Percentiles rank a stretch among this genome's conserved stretches.
These are phyloP conservation scores for Entomortierella beljakovae DNA, from an alignment of 192 early-diverging fungal species.

Conservation along the genomic window DNA sequence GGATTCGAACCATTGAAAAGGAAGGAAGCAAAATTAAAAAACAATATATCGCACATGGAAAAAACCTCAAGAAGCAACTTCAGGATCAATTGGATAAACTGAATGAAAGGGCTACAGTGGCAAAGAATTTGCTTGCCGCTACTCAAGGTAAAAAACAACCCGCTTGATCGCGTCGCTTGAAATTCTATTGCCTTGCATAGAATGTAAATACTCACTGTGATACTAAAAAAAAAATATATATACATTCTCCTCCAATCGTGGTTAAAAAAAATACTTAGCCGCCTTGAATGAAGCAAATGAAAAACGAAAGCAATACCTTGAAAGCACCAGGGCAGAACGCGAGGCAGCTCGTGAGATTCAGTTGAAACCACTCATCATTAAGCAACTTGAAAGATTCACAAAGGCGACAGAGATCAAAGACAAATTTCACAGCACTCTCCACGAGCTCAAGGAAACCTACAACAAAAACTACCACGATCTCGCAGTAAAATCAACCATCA, in stretches of 20 bases:
- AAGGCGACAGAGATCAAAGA: conserved; percentile 42
- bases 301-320: conserved; percentile 18
- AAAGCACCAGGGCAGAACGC: conserved; percentile 31
- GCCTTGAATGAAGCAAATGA: conserved; percentile 17
- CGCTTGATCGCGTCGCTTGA: not conserved
- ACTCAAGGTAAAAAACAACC: conserved; percentile 30
- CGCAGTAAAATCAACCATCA: conserved; percentile 72
- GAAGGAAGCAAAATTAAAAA: conserved; percentile 38
- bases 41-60: conserved; percentile 47
- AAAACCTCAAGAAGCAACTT: conserved; percentile 15
- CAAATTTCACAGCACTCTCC: conserved; percentile 49
- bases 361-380: conserved; percentile 26
- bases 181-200: no score
- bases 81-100: conserved; percentile 21
- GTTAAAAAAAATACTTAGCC: no score
- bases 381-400: conserved; percentile 21
- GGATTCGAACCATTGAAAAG: conserved; percentile 6
- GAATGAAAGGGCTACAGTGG: not conserved
- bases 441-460: conserved; percentile 68
- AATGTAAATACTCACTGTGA: no score
- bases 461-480: conserved; percentile 82
- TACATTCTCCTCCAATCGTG: no score
- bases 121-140: conserved; percentile 20
- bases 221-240: not conserved
- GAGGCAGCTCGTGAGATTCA: conserved; percentile 30